Percentiles rank a stretch among this genome's conserved stretches.
Conservation (phyloP, 306 rosid species). For the Medicago lupulina region DNA sequence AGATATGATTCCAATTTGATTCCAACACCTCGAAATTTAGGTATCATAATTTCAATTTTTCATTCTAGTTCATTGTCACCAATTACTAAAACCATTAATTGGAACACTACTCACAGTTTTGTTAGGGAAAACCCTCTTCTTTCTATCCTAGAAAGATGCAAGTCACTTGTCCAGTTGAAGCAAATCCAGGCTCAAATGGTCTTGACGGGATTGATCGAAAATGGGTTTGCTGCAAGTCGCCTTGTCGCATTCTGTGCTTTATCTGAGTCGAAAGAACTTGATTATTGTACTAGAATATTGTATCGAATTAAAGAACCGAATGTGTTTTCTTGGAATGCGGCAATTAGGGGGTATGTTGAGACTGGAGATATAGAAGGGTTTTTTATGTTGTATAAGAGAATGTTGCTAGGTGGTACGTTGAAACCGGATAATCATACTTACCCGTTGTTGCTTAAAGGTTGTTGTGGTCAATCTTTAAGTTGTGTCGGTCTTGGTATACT, state of each 20-base stretch:
- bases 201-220: conserved; percentile 54
- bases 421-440: conserved; percentile 73
- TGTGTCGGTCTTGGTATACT: conserved; percentile 58
- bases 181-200: conserved; percentile 79
- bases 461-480: conserved; percentile 55
- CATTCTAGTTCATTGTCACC: conserved; percentile 53
- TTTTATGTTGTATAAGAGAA: conserved; percentile 56
- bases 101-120: conserved; percentile 65
- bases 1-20: conserved; percentile 32
- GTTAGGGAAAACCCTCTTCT: conserved; percentile 63
- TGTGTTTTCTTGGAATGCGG: conserved; percentile 77
- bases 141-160: conserved; percentile 65
- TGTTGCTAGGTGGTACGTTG: conserved; percentile 56
- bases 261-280: conserved; percentile 58
- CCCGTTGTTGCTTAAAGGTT: conserved; percentile 70
- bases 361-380: conserved; percentile 56
- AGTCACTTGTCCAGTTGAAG: conserved; percentile 65
- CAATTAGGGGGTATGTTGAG: conserved; percentile 70
- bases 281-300: conserved; percentile 60
- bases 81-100: conserved; percentile 52
- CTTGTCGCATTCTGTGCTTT: conserved; percentile 81
- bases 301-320: conserved; percentile 44
- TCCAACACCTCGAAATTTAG: conserved; percentile 23
- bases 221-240: conserved; percentile 68
- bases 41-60: conserved; percentile 30